Conservation (phyloP, 108 stramenopile genomes). For the Skeletonema tropicum region DNA sequence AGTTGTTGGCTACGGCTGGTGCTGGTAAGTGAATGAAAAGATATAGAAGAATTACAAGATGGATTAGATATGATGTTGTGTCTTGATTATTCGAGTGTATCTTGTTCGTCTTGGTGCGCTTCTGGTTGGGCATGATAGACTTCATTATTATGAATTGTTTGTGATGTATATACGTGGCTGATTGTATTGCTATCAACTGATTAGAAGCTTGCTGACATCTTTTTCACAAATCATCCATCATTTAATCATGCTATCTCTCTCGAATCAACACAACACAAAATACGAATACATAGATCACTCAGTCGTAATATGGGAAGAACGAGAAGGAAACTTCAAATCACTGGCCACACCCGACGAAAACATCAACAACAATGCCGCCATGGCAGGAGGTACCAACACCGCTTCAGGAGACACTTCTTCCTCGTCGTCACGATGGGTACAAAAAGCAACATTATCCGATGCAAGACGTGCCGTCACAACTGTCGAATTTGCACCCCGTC, state of each 20-base stretch:
- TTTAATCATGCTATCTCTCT: too few relatives aligned
- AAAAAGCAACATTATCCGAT: slow-evolving; percentile 78
- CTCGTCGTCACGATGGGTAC: slow-evolving; percentile 65
- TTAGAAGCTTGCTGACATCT: too few relatives aligned
- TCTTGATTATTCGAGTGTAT: too few relatives aligned
- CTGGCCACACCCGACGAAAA: slow-evolving; percentile 41
- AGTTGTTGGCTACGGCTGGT: slow-evolving; percentile 92
- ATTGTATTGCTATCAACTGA: background rate
- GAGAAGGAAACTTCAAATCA: slow-evolving; percentile 43
- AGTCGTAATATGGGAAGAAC: slow-evolving; percentile 93
- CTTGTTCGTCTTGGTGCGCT: too few relatives aligned
- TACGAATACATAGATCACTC: slow-evolving; percentile 60
- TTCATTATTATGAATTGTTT: background rate
- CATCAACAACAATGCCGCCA: background rate
- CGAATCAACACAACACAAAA: background rate
- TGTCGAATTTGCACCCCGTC: slow-evolving; percentile 92
- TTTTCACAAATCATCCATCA: too few relatives aligned
- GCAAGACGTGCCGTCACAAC: slow-evolving; percentile 83
- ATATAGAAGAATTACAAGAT: too few relatives aligned
- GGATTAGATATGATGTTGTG: too few relatives aligned
- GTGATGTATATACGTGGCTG: background rate
- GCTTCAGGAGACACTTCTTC: too few relatives aligned
- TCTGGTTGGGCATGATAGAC: too few relatives aligned
- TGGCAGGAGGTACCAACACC: too few relatives aligned
- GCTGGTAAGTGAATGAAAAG: slow-evolving; percentile 22